A percentile compares a stretch with the other conserved stretches of the same genome.
These are phyloP conservation scores for Globisporangium rhizosaccharum DNA, from an alignment of 352 stramenopile genomes.

Conservation along the genomic window DNA sequence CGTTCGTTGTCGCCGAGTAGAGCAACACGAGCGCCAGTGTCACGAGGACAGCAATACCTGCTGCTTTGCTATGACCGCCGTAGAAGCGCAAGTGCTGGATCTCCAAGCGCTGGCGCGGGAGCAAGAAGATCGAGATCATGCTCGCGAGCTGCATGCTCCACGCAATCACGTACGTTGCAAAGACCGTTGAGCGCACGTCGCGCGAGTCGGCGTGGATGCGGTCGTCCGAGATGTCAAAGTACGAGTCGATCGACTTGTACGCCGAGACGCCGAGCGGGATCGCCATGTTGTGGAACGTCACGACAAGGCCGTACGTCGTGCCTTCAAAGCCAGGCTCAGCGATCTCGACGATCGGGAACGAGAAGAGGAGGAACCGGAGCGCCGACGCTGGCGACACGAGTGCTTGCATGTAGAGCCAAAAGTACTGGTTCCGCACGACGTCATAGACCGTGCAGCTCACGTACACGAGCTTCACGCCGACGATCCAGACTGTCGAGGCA, in stretches of 20 bases:
- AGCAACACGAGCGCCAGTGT: constrained; percentile 13
- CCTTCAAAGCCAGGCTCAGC: constrained; percentile 28
- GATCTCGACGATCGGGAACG: constrained; percentile 41
- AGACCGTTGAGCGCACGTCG: constrained; percentile 35
- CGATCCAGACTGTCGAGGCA: constrained; percentile 43
- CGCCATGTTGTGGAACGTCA: constrained; percentile 37
- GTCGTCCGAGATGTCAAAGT: constrained; percentile 43
- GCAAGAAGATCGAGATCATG: constrained; percentile 34
- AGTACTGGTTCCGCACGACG: constrained; percentile 55
- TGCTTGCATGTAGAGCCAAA: constrained; percentile 59
- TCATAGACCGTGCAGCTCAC: constrained; percentile 45
- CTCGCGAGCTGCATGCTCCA: constrained; percentile 46
- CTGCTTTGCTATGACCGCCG: constrained; percentile 8
- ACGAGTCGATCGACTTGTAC: constrained; percentile 58
- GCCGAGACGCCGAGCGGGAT: constrained; percentile 41
- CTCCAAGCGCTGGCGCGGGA: constrained; percentile 40
- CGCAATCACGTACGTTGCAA: constrained; percentile 43
- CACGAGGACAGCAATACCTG: constrained; percentile 19
- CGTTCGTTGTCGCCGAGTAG: constrained; percentile 27
- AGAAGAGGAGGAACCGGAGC: constrained; percentile 52
- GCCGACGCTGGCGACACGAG: constrained; percentile 46
- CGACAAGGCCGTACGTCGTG: constrained; percentile 27
- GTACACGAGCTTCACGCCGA: constrained; percentile 44
- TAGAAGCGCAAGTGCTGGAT: constrained; percentile 21
- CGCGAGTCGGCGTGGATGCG: constrained; percentile 45